phyloP scores from a whole-genome alignment of 176 grass and related monocot genomes.

The sorghum (Sorghum bicolor) region Sorghum_bicolor_NCBIv3 NC_012872.2:69009501-69010000 shows the following conservation, averaged over 20 bases:
- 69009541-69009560: no score
- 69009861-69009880: conserved; percentile 97
- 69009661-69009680: conserved; percentile 74
- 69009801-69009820: conserved; percentile 86
- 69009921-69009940: conserved; percentile 54
- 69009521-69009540: conserved; percentile 53
- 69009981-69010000: background rate
- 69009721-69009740: background rate
- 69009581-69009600: background rate
- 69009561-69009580: background rate
- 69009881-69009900: conserved; percentile 94
- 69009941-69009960: background rate
- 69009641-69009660: conserved; percentile 56
- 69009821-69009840: conserved; percentile 97
- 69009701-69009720: conserved; percentile 84
- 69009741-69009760: background rate
- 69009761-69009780: background rate
- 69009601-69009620: background rate
- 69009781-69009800: background rate
- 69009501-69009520: conserved; percentile 98
- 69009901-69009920: conserved; percentile 86
- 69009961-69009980: background rate
- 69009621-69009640: conserved; percentile 56
- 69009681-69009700: conserved; percentile 97
- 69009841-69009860: conserved; percentile 85